Base-by-base conservation (phyloP, 2,329 filamentous ascomycete species). In the Aspergillus eucalypticola region DNA sequence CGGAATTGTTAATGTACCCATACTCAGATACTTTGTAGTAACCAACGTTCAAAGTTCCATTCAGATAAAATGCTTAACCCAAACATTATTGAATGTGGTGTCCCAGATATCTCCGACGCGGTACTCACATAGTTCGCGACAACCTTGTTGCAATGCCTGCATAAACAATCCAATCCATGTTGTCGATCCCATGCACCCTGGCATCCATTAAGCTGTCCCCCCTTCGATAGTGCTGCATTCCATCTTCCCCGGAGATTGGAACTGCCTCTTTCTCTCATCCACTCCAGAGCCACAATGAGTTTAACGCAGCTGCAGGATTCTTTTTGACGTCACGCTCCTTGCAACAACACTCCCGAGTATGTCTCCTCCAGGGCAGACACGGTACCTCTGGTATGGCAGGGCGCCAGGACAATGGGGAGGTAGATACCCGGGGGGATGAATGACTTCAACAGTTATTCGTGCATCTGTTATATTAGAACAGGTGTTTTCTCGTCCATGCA, bases 241-340 rank as follows among this genome's bases (percentile, higher is more conserved):
- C 55, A 35, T 57, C 55, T 25, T 46, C 53, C 53, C 23, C 53
- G n/a, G 53, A 55, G 25, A 50, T 35, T 35, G 32, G 32, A 2
- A 35, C 27, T 32, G 15, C 46, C 27, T 50, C 46, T 27, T 10
- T 17, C 23, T 8, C 25, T n/a, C 25, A 10, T 49, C 15, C 25
- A 27, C 27, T 49, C 25, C 23, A 25, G 23, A n/a, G 23, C 52
- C 39, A 13, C 25, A 11, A 42, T 55, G 23, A 50, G 25, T 29
- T 50, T 29, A 2, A 32, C 6, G 27, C 15, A 13, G 25, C n/a
- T 55, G 39, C 53, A 17, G 27, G 46, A 55, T 55, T n/a, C 39
- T 46, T 32, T 53, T 21, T 32, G 59, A 64, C 63, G 58, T 64
- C 58, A 64, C 51, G 53, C 25, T 27, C 21, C 39, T 32, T 32